Conservation (phyloP, 2,329 filamentous ascomycete genomes). For the Colletotrichum nymphaeae region DNA sequence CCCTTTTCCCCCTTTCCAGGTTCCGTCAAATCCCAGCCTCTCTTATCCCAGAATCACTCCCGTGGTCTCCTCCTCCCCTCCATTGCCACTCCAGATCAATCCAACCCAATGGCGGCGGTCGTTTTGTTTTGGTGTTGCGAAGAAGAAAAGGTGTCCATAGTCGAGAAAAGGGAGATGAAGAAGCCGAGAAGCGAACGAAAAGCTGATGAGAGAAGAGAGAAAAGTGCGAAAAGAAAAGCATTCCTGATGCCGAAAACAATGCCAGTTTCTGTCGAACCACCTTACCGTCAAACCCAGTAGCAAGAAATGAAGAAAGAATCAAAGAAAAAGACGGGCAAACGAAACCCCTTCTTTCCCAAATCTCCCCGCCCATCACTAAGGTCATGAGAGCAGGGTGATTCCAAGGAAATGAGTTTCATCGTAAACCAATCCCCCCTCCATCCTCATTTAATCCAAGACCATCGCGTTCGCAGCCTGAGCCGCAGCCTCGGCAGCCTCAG, state of each 20-base stretch:
- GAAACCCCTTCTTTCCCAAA: not conserved
- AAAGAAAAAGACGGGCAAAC: not conserved
- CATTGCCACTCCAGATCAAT: not conserved
- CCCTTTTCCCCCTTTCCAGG: not conserved
- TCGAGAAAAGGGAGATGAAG: not conserved
- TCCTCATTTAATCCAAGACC: not conserved
- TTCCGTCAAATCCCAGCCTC: not conserved
- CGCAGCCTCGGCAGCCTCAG: too few relatives aligned
- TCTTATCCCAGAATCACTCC: too few relatives aligned
- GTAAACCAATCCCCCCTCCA: not conserved
- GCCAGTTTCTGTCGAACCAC: not conserved
- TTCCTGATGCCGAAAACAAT: not conserved
- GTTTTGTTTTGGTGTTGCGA: not conserved
- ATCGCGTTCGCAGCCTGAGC: too few relatives aligned
- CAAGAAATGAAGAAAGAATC: not conserved
- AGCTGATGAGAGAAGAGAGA: not conserved
- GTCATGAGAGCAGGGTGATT: not conserved
- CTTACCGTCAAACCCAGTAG: not conserved
- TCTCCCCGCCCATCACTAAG: not conserved
- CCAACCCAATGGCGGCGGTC: not conserved
- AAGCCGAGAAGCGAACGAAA: not conserved
- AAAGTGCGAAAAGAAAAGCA: not conserved
- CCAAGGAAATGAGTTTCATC: not conserved
- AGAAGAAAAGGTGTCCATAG: not conserved
- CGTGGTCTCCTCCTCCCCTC: not conserved